Conservation (phyloP, 352 stramenopile species). For the Phytophthora constricta region DNA sequence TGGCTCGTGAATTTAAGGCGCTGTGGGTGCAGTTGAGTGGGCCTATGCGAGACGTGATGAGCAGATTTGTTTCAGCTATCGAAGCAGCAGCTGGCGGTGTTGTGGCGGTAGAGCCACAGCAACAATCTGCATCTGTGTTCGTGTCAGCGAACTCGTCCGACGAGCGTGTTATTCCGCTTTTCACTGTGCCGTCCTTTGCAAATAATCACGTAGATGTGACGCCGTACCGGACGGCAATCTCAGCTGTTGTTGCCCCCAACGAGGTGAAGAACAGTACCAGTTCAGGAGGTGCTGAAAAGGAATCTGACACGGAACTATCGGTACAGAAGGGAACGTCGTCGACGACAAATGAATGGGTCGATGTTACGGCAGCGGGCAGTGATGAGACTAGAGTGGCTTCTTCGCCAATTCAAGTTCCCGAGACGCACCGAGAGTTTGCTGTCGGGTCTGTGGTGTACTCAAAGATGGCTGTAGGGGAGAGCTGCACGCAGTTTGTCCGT, state of each 20-base stretch:
- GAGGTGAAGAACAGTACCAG: not conserved
- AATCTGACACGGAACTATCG: not conserved
- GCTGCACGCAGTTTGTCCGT: slow-evolving; percentile 50
- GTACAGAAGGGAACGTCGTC: not conserved
- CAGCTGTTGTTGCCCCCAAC: slow-evolving; percentile 30
- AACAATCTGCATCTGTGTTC: slow-evolving; percentile 6
- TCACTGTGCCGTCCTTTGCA: slow-evolving; percentile 25
- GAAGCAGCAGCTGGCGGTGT: slow-evolving; percentile 24
- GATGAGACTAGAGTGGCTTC: slow-evolving; percentile 9
- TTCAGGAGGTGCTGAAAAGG: slow-evolving; percentile 7
- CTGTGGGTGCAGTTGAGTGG: slow-evolving; percentile 56
- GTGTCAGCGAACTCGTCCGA: slow-evolving; percentile 16
- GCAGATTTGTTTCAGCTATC: slow-evolving; percentile 36
- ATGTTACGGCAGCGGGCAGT: not conserved
- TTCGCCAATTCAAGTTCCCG: not conserved
- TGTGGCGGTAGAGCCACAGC: slow-evolving; percentile 22
- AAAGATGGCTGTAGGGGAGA: slow-evolving; percentile 47
- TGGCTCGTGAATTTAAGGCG: slow-evolving; percentile 53
- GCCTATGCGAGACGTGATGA: slow-evolving; percentile 62
- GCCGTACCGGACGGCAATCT: slow-evolving; percentile 43
- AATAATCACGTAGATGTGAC: slow-evolving; percentile 19
- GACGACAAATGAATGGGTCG: not conserved
- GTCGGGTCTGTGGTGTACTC: slow-evolving; percentile 48
- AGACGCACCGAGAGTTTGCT: slow-evolving; percentile 38
- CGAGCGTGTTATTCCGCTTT: slow-evolving; percentile 32